These are phyloP conservation scores for Nakazawaea wickerhamii DNA, from an alignment of 805 yeast species.

Conservation along the genomic window DNA sequence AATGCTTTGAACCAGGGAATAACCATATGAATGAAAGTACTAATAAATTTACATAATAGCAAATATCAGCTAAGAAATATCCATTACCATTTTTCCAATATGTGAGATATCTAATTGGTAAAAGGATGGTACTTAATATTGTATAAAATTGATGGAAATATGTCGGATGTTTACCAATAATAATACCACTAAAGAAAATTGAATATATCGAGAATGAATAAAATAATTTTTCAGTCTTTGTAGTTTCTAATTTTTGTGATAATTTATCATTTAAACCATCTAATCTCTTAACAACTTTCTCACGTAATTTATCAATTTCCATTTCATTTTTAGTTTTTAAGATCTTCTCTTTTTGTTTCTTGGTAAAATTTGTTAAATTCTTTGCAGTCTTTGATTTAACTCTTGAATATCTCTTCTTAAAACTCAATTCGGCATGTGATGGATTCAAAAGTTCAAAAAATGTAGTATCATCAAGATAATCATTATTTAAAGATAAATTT, in stretches of 20 bases:
- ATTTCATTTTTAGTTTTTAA: constrained; percentile 23
- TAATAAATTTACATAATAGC: constrained; percentile 82
- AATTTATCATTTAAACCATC: constrained; percentile 34
- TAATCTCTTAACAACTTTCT: constrained; percentile 22
- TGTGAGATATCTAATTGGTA: constrained; percentile 83
- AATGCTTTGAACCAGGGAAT: constrained; percentile 64
- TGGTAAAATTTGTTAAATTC: constrained; percentile 16
- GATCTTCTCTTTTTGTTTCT: constrained; percentile 19
- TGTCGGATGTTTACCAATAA: constrained; percentile 74
- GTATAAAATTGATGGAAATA: constrained; percentile 77
- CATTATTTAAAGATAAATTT: not conserved
- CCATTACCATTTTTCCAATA: constrained; percentile 77
- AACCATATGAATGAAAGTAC: constrained; percentile 74
- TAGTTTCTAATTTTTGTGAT: constrained; percentile 32
- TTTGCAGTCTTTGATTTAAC: constrained; percentile 14
- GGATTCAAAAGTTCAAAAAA: constrained; percentile 13
- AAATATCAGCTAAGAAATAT: constrained; percentile 85
- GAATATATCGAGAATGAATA: constrained; percentile 68
- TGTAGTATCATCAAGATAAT: constrained; percentile 1
- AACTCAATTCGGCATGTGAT: constrained; percentile 10
- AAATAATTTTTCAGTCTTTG: constrained; percentile 69
- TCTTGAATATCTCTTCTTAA: constrained; percentile 11
- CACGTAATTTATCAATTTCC: constrained; percentile 23
- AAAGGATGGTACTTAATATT: constrained; percentile 46
- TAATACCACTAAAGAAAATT: constrained; percentile 65